These are phyloP conservation scores for Trichoderma hamatum DNA, from an alignment of 2,329 filamentous ascomycete species.

Conservation along the genomic window DNA sequence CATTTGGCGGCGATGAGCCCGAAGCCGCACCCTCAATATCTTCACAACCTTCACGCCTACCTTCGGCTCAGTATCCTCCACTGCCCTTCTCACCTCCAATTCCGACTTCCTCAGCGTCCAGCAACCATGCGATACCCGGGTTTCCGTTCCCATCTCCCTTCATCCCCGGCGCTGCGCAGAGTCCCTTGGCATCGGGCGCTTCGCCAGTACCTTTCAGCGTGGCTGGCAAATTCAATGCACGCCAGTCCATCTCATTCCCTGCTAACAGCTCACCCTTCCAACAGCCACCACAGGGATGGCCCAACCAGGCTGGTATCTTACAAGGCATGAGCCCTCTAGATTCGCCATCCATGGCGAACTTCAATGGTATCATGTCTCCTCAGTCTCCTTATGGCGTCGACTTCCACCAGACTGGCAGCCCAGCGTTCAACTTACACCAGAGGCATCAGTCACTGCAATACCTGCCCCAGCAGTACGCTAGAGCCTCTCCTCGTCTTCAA, in stretches of 20 bases:
- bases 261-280: constrained; percentile 66
- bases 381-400: constrained; percentile 65
- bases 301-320: constrained; percentile 58
- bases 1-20: constrained; percentile 73
- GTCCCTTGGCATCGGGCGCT: constrained; percentile 65
- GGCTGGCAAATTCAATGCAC: constrained; percentile 64
- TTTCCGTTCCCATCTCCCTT: constrained; percentile 63
- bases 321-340: constrained; percentile 58
- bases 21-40: constrained; percentile 64
- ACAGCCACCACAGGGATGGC: constrained; percentile 62
- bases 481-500: constrained; percentile 65
- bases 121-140: constrained; percentile 61
- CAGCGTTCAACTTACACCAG: constrained; percentile 52
- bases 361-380: constrained; percentile 63
- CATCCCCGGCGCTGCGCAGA: constrained; percentile 63
- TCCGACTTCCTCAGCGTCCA: constrained; percentile 75
- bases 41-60: constrained; percentile 68
- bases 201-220: constrained; percentile 74
- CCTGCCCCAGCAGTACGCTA: constrained; percentile 57
- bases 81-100: constrained; percentile 83
- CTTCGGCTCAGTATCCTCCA: constrained; percentile 73
- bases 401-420: constrained; percentile 46
- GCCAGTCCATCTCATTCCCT: constrained; percentile 72
- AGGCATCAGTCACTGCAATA: constrained; percentile 64
- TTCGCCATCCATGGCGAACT: constrained; percentile 64